phyloP scores from a whole-genome alignment of 257 asterid species.

The Dorcoceras hygrometricum region DNA sequence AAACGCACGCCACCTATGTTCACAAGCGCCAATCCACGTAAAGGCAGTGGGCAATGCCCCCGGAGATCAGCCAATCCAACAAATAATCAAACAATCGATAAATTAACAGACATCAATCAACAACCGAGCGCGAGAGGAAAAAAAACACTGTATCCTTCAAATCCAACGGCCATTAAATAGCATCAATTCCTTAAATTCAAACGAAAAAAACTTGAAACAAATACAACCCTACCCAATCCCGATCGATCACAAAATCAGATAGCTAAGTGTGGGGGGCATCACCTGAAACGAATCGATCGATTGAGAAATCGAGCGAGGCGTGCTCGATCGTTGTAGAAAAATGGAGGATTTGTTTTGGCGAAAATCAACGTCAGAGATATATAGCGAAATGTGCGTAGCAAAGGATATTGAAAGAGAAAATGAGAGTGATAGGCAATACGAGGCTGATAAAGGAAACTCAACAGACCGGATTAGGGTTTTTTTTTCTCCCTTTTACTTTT shows the following conservation, averaged over 20 bases:
- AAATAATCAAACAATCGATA: conserved; percentile 6
- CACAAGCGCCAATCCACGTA: conserved; percentile 9
- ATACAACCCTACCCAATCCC: conserved; percentile 31
- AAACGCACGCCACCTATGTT: conserved; percentile 20
- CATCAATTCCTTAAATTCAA: background rate
- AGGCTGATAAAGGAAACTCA: conserved; percentile 45
- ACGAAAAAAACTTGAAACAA: background rate
- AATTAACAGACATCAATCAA: background rate
- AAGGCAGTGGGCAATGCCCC: background rate
- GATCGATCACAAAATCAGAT: conserved; percentile 24
- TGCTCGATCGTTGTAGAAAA: conserved; percentile 23
- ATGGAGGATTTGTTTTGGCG: conserved; percentile 29
- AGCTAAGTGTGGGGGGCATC: conserved; percentile 30
- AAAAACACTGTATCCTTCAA: conserved; percentile 16
- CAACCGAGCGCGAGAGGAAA: background rate
- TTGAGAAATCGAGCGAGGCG: conserved; percentile 23
- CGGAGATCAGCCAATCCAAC: conserved; percentile 25
- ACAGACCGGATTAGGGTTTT: conserved; percentile 48
- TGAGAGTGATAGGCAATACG: conserved; percentile 35
- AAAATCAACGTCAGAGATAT: conserved; percentile 18
- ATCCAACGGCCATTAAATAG: conserved; percentile 10
- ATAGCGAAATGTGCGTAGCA: conserved; percentile 24
- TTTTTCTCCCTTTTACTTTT: background rate
- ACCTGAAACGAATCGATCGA: conserved; percentile 42
- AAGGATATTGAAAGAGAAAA: conserved; percentile 23